Base-by-base conservation (phyloP, 352 stramenopile species). In the Pythium vanterpoolii region DNA sequence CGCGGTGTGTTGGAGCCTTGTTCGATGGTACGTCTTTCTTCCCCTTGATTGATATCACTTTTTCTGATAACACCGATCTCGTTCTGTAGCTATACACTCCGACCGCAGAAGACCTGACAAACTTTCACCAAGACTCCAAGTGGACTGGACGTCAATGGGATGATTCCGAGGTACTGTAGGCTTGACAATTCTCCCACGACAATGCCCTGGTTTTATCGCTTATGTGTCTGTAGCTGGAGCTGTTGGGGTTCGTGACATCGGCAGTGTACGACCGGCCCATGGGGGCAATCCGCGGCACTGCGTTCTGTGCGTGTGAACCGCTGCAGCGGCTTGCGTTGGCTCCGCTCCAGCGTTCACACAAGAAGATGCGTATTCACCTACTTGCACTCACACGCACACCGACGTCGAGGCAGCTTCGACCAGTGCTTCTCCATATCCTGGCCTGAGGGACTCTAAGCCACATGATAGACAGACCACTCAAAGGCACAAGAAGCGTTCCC, bases 191-290 rank as follows among this genome's bases (percentile, higher is more conserved):
- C 6, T 31, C 19, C 27, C 44, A 23, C n/a, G 44, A 4, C 24
- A 1, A n/a, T 11, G 31, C 31, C 31, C 11, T 36, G 31, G 6
- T 36, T 42, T 16, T 21, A 9, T 51, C 13, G 11, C 19, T n/a
- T 34, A 28, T 26, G 13, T 28, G 18, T 53, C 14, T 24, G 11
- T 45, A 69, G 62, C 36, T 69, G 5, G 47, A 61, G 42, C 49
- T 88, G 4, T 56, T 89, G 21, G 84, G 84, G 3, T 89, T 77
- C 48, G 69, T 90, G 43, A 91, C 81, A 13, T 91, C 79, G 6
- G 78, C 82, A 11, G 68, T 93, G n/a, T 91, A 93, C 52, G 84
- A 93, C 34, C 74, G 75, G 46, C 79, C 84, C 5, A 93, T 89
- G 60, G 64, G 76, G 1, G 73, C 75, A 38, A 84, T 84, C 64